These are phyloP conservation scores for Nakaseomyces kungkrabaensis DNA, from an alignment of 1,139 yeast genomes.

Conservation along the genomic window DNA sequence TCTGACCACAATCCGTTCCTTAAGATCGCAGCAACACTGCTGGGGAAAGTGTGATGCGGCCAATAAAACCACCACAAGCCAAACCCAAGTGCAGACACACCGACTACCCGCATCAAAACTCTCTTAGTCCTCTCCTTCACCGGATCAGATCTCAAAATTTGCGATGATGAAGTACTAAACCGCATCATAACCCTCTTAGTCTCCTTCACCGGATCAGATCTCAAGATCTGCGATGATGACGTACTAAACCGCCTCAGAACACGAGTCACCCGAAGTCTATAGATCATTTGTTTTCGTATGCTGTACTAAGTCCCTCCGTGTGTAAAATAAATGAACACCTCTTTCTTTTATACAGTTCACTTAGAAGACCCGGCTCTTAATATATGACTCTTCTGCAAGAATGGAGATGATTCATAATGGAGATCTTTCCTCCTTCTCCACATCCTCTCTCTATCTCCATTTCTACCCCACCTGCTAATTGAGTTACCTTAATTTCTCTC, in stretches of 20 bases:
- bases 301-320: too few relatives aligned
- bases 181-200: background rate
- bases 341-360: too few relatives aligned
- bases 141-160: background rate
- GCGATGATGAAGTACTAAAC: background rate
- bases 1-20: conserved; percentile 82
- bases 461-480: too few relatives aligned
- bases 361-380: too few relatives aligned
- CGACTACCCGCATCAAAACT: background rate
- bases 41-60: conserved; percentile 50
- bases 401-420: too few relatives aligned
- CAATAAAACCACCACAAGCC: conserved; percentile 43
- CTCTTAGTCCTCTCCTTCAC: background rate
- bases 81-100: background rate
- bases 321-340: too few relatives aligned
- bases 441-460: too few relatives aligned
- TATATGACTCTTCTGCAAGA: too few relatives aligned
- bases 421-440: too few relatives aligned
- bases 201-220: background rate
- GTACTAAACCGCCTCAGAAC: background rate
- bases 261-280: background rate
- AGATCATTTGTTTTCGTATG: background rate
- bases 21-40: conserved; percentile 48
- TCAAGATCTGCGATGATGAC: background rate
- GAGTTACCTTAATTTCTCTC: too few relatives aligned